Evolutionary conservation across 2,329 filamentous ascomycete species (phyloP).

Genomic region (Teratosphaeria zuluensis): DNA sequence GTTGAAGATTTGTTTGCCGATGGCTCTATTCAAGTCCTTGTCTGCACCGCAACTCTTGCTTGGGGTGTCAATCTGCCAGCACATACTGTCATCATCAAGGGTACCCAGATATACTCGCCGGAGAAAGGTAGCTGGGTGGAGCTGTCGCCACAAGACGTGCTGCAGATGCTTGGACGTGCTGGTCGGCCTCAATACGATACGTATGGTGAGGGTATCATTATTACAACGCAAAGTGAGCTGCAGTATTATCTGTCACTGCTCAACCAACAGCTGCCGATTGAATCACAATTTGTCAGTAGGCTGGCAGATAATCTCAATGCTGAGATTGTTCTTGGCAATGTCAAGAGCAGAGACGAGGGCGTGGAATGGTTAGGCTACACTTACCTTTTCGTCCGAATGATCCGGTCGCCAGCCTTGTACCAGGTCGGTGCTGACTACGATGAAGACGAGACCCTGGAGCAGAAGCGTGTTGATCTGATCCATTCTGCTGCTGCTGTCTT

Average conservation of each 20-base stretch:
- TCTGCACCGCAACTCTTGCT: conserved; percentile 93
- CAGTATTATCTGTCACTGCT: conserved; percentile 95
- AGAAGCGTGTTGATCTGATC: conserved; percentile 93
- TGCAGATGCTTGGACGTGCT: conserved; percentile 97
- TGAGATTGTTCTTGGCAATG: conserved; percentile 87
- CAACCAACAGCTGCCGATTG: conserved; percentile 95
- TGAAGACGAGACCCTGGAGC: conserved; percentile 80
- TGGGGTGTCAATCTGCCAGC: conserved; percentile 98
- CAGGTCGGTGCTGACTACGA: conserved; percentile 95
- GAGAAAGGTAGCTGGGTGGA: conserved; percentile 99
- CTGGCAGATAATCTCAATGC: conserved; percentile 94
- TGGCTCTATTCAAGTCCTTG: conserved; percentile 85
- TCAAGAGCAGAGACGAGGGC: conserved; percentile 83
- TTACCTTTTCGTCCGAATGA: conserved; percentile 95
- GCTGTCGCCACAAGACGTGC: conserved; percentile 88
- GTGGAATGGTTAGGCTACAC: conserved; percentile 99
- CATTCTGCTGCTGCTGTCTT: conserved; percentile 85
- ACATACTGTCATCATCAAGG: conserved; percentile 98
- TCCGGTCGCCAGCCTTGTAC: conserved; percentile 87
- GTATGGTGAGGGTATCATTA: conserved; percentile 97
- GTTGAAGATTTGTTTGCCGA: conserved; percentile 92
- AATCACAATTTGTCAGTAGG: conserved; percentile 89
- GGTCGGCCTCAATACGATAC: conserved; percentile 95
- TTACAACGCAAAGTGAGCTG: conserved; percentile 88
- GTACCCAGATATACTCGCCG: conserved; percentile 93